phyloP scores from a whole-genome alignment of 306 rosid species.

The Castanea mollissima region DNA sequence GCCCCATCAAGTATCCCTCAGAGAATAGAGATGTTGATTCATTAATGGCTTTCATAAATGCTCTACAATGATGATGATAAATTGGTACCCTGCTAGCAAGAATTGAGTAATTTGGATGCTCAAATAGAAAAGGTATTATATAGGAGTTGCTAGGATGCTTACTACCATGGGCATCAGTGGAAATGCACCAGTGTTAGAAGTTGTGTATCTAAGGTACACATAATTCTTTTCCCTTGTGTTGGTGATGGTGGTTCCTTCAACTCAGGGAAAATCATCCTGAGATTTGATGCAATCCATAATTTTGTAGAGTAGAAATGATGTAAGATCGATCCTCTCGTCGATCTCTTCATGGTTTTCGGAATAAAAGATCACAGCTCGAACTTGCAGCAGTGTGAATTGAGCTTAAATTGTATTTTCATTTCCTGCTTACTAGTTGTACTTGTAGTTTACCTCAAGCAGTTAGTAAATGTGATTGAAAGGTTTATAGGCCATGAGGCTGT shows the following conservation, averaged over 20 bases:
- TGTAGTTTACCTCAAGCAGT: background rate
- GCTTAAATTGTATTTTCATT: background rate
- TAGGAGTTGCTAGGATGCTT: background rate
- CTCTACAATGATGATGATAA: conserved; percentile 47
- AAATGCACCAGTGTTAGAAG: background rate
- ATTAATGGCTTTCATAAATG: conserved; percentile 70
- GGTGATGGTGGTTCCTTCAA: background rate
- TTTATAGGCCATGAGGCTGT: background rate
- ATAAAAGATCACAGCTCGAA: background rate
- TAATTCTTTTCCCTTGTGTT: background rate
- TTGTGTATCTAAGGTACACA: background rate
- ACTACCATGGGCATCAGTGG: background rate
- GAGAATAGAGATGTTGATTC: conserved; percentile 83
- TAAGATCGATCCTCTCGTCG: conserved; percentile 4
- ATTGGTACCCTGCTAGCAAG: background rate
- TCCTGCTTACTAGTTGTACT: background rate
- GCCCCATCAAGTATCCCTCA: conserved; percentile 65
- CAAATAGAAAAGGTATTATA: background rate
- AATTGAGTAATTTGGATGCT: background rate
- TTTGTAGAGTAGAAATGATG: background rate
- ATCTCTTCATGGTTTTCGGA: conserved; percentile 5
- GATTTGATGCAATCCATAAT: background rate
- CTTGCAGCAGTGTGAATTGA: background rate
- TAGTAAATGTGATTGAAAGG: background rate
- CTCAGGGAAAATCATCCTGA: background rate